Conservation (phyloP, 805 yeast species). For the Wickerhamomyces bovis region DNA sequence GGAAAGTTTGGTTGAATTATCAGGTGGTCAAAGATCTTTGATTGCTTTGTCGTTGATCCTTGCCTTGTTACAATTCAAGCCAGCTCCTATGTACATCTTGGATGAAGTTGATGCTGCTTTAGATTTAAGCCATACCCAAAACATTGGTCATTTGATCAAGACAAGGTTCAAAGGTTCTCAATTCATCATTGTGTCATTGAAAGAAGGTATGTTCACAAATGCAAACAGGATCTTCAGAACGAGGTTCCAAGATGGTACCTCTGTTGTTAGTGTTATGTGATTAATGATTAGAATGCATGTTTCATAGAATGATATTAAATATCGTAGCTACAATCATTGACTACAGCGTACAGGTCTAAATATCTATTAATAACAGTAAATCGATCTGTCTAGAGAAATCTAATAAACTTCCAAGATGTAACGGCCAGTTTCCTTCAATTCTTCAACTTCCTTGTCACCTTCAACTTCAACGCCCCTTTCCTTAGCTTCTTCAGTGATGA, state of each 20-base stretch:
- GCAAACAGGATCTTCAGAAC: constrained; percentile 93
- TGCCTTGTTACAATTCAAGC: constrained; percentile 89
- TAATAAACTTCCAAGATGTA: constrained; percentile 91
- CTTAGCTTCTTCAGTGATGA: constrained; percentile 65
- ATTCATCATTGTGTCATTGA: constrained; percentile 91
- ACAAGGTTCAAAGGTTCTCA: constrained; percentile 94
- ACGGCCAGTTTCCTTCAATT: constrained; percentile 86
- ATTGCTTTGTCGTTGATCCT: constrained; percentile 88
- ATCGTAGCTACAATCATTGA: background rate
- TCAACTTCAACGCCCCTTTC: constrained; percentile 63
- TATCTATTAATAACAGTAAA: background rate
- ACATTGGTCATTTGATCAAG: constrained; percentile 93
- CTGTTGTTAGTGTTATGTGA: constrained; percentile 73
- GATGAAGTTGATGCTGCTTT: constrained; percentile 99
- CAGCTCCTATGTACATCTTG: constrained; percentile 96
- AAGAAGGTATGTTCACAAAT: constrained; percentile 97
- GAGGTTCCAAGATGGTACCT: constrained; percentile 93
- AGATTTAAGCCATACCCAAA: constrained; percentile 94
- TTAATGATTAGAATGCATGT: background rate
- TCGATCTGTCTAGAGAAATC: constrained; percentile 1
- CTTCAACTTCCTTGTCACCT: constrained; percentile 77
- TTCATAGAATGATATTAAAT: background rate
- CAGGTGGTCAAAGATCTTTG: constrained; percentile 96
- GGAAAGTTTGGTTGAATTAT: constrained; percentile 86
- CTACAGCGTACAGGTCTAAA: background rate